phyloP scores from a whole-genome alignment of 2,329 filamentous ascomycete species.

The Helicocarpus griseus region DNA sequence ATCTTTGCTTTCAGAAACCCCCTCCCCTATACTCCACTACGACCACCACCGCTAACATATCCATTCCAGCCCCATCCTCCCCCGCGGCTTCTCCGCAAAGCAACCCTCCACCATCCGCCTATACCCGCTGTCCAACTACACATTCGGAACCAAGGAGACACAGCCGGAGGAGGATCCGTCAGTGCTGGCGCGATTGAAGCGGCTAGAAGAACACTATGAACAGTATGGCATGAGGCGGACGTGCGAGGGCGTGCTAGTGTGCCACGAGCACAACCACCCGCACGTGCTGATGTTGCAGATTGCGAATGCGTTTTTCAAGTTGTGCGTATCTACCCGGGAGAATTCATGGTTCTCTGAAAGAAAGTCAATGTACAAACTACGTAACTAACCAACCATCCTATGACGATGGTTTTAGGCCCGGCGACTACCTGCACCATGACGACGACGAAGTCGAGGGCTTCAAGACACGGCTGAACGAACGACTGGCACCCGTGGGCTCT shows the following conservation, averaged over 20 bases:
- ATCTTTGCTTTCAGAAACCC: conserved; percentile 1
- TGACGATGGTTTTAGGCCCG: conserved; percentile 48
- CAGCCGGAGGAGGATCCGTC: conserved; percentile 97
- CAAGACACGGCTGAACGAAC: conserved; percentile 83
- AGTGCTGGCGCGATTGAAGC: conserved; percentile 81
- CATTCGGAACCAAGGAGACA: conserved; percentile 95
- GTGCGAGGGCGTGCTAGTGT: conserved; percentile 93
- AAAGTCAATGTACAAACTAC: neutral
- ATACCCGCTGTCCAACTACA: conserved; percentile 96
- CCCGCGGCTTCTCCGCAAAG: conserved; percentile 75
- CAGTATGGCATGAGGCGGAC: conserved; percentile 93
- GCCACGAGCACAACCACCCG: conserved; percentile 97
- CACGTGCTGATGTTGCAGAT: conserved; percentile 99
- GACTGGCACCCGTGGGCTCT: conserved; percentile 82
- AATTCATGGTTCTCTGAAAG: no score
- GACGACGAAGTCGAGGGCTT: conserved; percentile 94
- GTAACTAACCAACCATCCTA: neutral
- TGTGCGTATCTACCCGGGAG: conserved; percentile 38
- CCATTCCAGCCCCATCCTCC: conserved; percentile 55
- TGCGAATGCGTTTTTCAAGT: conserved; percentile 98
- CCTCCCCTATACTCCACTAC: neutral
- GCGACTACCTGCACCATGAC: conserved; percentile 78
- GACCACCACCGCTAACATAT: neutral
- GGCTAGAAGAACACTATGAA: conserved; percentile 90
- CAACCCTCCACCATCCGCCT: conserved; percentile 85